Conservation (phyloP, 1,139 yeast species). For the Petasospora rhodanensis region DNA sequence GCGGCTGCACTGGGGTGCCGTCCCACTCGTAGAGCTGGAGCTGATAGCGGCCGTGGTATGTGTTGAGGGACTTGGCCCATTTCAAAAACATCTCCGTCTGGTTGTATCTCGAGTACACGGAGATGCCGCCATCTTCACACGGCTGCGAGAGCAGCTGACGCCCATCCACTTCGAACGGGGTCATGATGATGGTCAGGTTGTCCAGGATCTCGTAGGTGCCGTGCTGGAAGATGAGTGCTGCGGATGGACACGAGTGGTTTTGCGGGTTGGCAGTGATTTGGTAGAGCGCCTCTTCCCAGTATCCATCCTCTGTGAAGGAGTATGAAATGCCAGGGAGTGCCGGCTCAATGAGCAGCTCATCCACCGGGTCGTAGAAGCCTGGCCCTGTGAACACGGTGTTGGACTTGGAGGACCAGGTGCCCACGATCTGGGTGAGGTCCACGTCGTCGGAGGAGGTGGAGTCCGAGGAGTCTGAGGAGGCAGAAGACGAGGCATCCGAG, state of each 20-base stretch:
- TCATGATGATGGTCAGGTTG: conserved; percentile 66
- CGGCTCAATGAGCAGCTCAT: conserved; percentile 90
- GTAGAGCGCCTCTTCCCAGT: conserved; percentile 84
- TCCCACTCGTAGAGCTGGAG: conserved; percentile 75
- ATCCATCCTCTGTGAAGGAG: conserved; percentile 90
- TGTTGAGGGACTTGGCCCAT: conserved; percentile 59
- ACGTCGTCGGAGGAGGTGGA: too few relatives aligned
- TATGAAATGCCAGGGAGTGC: conserved; percentile 91
- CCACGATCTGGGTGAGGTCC: conserved; percentile 40
- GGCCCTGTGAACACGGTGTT: conserved; percentile 96
- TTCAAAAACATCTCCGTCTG: conserved; percentile 59
- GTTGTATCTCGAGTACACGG: conserved; percentile 66
- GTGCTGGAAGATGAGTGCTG: conserved; percentile 81
- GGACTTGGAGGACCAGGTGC: conserved; percentile 96
- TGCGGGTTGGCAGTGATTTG: conserved; percentile 67
- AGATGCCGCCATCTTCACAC: conserved; percentile 53
- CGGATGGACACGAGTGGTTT: conserved; percentile 79
- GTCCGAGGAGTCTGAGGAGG: too few relatives aligned
- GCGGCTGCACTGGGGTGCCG: conserved; percentile 80
- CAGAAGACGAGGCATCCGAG: too few relatives aligned
- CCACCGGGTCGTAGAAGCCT: conserved; percentile 92
- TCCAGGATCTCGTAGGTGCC: conserved; percentile 63
- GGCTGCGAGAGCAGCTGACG: conserved; percentile 89
- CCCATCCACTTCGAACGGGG: conserved; percentile 85
- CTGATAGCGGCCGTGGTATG: conserved; percentile 77